These are phyloP conservation scores for Eustoma russellianum DNA, from an alignment of 257 asterid species.

Conservation along the genomic window DNA sequence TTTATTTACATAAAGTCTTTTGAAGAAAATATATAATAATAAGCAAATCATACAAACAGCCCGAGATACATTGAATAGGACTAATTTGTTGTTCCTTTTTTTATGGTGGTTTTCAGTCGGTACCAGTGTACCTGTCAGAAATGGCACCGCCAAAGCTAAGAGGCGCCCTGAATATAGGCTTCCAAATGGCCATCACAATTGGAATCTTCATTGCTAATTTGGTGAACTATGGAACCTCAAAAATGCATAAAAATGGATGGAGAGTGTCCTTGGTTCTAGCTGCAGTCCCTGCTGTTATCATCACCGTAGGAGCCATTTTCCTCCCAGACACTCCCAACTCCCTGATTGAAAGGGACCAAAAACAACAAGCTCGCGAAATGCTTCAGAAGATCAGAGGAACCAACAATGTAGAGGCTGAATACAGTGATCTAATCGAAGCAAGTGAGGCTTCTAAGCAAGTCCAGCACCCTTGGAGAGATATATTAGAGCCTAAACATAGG, in stretches of 20 bases:
- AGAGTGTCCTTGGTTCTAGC: constrained; percentile 44
- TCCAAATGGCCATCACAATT: constrained; percentile 42
- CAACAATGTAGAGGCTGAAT: constrained; percentile 22
- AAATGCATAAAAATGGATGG: constrained; percentile 37
- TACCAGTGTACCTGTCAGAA: constrained; percentile 60
- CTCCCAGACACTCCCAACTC: constrained; percentile 60
- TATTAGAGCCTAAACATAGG: constrained; percentile 17
- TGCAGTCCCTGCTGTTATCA: constrained; percentile 38
- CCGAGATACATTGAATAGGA: no score
- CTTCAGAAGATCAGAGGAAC: constrained; percentile 34
- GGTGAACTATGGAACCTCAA: constrained; percentile 36
- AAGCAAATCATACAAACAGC: no score
- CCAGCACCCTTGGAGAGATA: constrained; percentile 22
- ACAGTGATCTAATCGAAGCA: constrained; percentile 36
- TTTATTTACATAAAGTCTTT: no score
- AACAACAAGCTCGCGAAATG: constrained; percentile 22
- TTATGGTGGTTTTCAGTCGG: constrained; percentile 27
- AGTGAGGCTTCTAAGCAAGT: constrained; percentile 24
- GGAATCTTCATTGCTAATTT: constrained; percentile 42
- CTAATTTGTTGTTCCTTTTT: no score
- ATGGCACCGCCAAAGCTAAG: constrained; percentile 56
- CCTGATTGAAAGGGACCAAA: constrained; percentile 30
- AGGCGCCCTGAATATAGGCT: constrained; percentile 54
- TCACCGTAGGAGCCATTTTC: constrained; percentile 35
- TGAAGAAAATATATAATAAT: no score